phyloP scores from a whole-genome alignment of 495 filamentous ascomycete genomes.

The Penicillium subrubescens region DNA sequence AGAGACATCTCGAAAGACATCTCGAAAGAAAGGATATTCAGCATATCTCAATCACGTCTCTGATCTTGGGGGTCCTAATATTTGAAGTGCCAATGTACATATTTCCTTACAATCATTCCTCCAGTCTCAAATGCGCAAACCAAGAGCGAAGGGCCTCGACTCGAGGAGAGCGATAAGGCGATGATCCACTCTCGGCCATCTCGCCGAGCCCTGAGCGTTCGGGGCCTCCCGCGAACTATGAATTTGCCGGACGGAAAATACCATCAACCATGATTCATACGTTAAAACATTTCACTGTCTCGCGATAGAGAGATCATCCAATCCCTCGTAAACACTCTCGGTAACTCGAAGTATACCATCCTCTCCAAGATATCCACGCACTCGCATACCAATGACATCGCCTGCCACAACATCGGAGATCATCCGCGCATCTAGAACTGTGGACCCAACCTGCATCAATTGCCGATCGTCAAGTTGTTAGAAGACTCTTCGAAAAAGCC shows the following conservation, averaged over 20 bases:
- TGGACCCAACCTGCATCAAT: conserved; percentile 11
- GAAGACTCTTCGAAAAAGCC: not conserved
- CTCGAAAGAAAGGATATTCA: too few relatives aligned
- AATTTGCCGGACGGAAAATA: not conserved
- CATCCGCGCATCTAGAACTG: conserved; percentile 8
- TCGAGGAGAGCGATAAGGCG: not conserved
- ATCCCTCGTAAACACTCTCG: not conserved
- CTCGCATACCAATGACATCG: conserved; percentile 4
- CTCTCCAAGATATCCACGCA: not conserved
- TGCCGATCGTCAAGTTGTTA: conserved; percentile 8
- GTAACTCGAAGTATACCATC: not conserved
- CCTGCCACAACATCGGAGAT: conserved; percentile 11
- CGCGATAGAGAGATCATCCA: not conserved
- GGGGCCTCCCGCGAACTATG: not conserved
- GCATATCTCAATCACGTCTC: too few relatives aligned
- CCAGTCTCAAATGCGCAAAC: not conserved
- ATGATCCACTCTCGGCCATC: conserved; percentile 12
- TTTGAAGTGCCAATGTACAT: too few relatives aligned
- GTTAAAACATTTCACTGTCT: not conserved
- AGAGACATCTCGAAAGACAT: too few relatives aligned
- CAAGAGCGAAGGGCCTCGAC: not conserved
- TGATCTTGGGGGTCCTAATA: too few relatives aligned
- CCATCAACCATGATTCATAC: not conserved
- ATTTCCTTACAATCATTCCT: not conserved
- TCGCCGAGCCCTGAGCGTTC: conserved; percentile 8